Percentiles rank a stretch among this genome's conserved stretches.
phyloP scores from a whole-genome alignment of 371 early-diverging fungal genomes.

The Zancudomyces culisetae region DNA sequence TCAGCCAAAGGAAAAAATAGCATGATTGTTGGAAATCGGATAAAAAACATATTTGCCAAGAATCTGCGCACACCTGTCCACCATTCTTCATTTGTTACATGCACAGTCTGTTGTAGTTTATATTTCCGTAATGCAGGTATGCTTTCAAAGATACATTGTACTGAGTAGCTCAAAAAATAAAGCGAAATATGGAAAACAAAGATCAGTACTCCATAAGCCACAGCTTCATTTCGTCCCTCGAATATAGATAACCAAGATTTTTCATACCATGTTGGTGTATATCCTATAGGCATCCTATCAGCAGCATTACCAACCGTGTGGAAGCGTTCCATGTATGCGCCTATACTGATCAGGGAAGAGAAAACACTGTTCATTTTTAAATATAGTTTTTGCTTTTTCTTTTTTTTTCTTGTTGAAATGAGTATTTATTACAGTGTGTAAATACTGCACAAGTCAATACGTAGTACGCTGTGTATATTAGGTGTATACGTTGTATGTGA shows the following conservation, averaged over 20 bases:
- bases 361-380: not conserved
- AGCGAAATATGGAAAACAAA: constrained; percentile 57
- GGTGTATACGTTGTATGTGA: too few relatives aligned
- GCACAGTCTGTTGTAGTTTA: constrained; percentile 67
- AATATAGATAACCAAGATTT: constrained; percentile 37
- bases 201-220: constrained; percentile 41
- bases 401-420: too few relatives aligned
- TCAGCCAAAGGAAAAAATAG: constrained; percentile 66
- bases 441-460: too few relatives aligned
- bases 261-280: constrained; percentile 13
- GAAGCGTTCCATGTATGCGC: not conserved
- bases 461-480: too few relatives aligned
- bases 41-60: constrained; percentile 45
- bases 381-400: not conserved
- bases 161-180: constrained; percentile 59
- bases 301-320: not conserved
- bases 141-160: constrained; percentile 46
- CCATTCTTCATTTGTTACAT: constrained; percentile 38
- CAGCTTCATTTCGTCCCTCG: constrained; percentile 42
- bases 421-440: too few relatives aligned
- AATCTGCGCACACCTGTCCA: constrained; percentile 58
- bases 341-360: not conserved
- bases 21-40: constrained; percentile 70
- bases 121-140: constrained; percentile 55
- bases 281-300: not conserved